Conservation (phyloP, 345 rosid genomes). For the Arabidopsis suecica region DNA sequence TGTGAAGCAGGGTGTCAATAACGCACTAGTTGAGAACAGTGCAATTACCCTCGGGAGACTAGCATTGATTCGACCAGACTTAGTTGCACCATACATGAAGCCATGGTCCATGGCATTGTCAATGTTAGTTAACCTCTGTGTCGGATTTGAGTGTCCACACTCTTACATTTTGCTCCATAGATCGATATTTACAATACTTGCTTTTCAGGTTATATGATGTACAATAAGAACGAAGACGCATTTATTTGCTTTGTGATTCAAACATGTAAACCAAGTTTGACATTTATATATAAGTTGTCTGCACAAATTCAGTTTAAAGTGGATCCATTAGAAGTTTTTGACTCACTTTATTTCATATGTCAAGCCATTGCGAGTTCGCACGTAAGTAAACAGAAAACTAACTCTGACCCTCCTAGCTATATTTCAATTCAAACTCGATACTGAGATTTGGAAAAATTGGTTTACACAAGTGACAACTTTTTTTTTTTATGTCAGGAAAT, state of each 20-base stretch:
- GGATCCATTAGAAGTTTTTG: slow-evolving; percentile 82
- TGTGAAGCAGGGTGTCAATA: slow-evolving; percentile 44
- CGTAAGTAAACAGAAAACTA: slow-evolving; percentile 56
- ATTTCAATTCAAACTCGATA: background rate
- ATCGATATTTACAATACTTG: background rate
- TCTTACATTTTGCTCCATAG: background rate
- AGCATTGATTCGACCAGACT: slow-evolving; percentile 94
- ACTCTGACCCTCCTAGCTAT: background rate
- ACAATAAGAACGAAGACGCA: slow-evolving; percentile 91
- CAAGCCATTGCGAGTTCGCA: slow-evolving; percentile 94
- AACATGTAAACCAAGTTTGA: background rate
- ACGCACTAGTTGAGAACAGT: slow-evolving; percentile 84
- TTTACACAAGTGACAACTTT: slow-evolving; percentile 1
- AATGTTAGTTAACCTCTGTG: slow-evolving; percentile 56
- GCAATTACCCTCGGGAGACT: slow-evolving; percentile 96
- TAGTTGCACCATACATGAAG: slow-evolving; percentile 84
- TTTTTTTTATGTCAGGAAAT: slow-evolving; percentile 59
- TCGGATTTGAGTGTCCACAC: background rate
- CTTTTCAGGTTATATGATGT: slow-evolving; percentile 83
- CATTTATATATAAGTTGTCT: background rate
- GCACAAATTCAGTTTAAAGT: slow-evolving; percentile 60
- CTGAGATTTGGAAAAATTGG: background rate
- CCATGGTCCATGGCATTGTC: slow-evolving; percentile 90
- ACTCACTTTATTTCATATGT: slow-evolving; percentile 77
- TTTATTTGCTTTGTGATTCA: slow-evolving; percentile 42